These are phyloP conservation scores for Ophiorrhiza pumila DNA, from an alignment of 257 asterid genomes.

Conservation along the genomic window DNA sequence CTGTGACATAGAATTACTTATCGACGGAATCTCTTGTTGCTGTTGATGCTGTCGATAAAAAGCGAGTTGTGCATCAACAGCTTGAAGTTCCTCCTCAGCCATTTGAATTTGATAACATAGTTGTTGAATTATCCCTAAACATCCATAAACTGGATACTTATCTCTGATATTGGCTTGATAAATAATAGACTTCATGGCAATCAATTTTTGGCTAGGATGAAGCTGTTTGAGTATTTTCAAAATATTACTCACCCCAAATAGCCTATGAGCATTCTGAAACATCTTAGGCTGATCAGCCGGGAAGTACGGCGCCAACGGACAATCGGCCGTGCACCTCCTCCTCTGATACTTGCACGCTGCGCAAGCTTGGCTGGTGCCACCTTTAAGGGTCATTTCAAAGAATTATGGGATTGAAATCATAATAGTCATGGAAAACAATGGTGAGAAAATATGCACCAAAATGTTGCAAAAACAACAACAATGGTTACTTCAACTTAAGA, in stretches of 20 bases:
- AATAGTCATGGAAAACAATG: conserved; percentile 4
- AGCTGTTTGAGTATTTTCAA: conserved; percentile 55
- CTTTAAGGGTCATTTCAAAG: conserved; percentile 64
- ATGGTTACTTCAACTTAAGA: not conserved
- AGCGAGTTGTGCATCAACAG: conserved; percentile 56
- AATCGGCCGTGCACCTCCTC: conserved; percentile 64
- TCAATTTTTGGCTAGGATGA: conserved; percentile 49
- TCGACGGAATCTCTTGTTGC: conserved; percentile 39
- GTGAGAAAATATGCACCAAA: not conserved
- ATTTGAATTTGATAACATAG: conserved; percentile 44
- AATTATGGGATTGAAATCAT: conserved; percentile 9
- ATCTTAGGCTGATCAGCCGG: conserved; percentile 80
- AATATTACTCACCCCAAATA: conserved; percentile 78
- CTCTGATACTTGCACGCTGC: conserved; percentile 92
- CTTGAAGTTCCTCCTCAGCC: conserved; percentile 62
- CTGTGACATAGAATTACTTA: conserved; percentile 48
- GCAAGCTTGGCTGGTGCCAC: conserved; percentile 91
- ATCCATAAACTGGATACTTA: conserved; percentile 65
- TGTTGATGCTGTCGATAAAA: conserved; percentile 52
- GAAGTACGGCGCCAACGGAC: conserved; percentile 79
- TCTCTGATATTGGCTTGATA: conserved; percentile 67
- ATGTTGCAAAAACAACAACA: not conserved
- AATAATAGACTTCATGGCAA: conserved; percentile 72
- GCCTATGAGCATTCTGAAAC: conserved; percentile 70
- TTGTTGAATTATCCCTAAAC: conserved; percentile 51